These are phyloP conservation scores for Cicer judaicum DNA, from an alignment of 306 rosid species.

Conservation along the genomic window DNA sequence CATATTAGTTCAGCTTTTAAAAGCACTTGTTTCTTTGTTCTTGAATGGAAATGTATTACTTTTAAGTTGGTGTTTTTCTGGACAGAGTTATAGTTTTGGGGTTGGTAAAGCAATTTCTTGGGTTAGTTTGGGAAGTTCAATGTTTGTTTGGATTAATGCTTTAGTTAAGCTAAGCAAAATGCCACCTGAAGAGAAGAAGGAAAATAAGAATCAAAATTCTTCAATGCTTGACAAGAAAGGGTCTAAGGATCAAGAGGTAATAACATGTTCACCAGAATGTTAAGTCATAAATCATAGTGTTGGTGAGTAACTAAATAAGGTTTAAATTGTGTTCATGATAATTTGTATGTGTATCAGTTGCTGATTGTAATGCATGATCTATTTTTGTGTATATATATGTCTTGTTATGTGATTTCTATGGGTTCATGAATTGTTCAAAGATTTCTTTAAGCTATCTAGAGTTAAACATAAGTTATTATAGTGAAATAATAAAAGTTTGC, in stretches of 20 bases:
- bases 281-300: constrained; percentile 29
- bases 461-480: constrained; percentile 14
- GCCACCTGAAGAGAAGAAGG: constrained; percentile 41
- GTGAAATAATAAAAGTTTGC: constrained; percentile 36
- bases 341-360: constrained; percentile 20
- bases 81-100: constrained; percentile 44
- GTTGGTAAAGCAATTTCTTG: constrained; percentile 53
- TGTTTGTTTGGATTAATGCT: constrained; percentile 57
- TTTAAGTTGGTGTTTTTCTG: constrained; percentile 54
- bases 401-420: constrained; percentile 21
- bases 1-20: constrained; percentile 30
- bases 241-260: constrained; percentile 33
- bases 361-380: constrained; percentile 32
- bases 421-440: constrained; percentile 21
- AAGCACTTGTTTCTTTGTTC: constrained; percentile 36
- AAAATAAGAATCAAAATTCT: constrained; percentile 18
- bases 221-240: constrained; percentile 18
- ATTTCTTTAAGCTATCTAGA: constrained; percentile 30
- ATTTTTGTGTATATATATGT: constrained; percentile 32
- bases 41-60: constrained; percentile 51
- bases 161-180: constrained; percentile 29
- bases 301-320: constrained; percentile 37
- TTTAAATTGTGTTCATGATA: constrained; percentile 14
- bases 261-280: constrained; percentile 32
- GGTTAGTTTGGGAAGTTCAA: constrained; percentile 54